Evolutionary conservation across 2,329 filamentous ascomycete species (phyloP).

Genomic region (Colletotrichum abscissum): DNA sequence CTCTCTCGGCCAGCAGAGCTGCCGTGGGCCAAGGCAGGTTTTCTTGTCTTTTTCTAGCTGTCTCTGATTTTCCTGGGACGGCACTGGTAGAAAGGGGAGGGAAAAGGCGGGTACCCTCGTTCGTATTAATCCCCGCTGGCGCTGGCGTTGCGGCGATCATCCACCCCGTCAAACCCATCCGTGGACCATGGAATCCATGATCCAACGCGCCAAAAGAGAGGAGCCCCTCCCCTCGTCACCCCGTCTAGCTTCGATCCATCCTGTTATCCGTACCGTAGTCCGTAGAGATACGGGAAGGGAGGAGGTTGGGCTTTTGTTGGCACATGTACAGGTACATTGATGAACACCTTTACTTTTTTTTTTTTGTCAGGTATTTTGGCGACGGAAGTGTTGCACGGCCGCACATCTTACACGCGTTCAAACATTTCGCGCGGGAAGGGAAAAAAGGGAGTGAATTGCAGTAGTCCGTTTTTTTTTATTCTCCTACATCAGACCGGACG

Average conservation of each 20-base stretch:
- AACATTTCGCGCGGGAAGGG: not conserved
- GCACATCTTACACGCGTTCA: not conserved
- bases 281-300: conserved; percentile 6
- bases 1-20: conserved; percentile 19
- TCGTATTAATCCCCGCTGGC: conserved; percentile 34
- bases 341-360: conserved; percentile 3
- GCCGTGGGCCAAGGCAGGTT: conserved; percentile 26
- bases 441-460: not conserved
- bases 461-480: not conserved
- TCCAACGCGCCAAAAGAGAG: not conserved
- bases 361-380: not conserved
- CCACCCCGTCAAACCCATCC: conserved; percentile 15
- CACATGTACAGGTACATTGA: not conserved
- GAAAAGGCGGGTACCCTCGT: conserved; percentile 21
- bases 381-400: not conserved
- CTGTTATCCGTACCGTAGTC: not conserved
- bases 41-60: not conserved
- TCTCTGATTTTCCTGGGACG: conserved; percentile 21
- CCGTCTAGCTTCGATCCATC: conserved; percentile 8
- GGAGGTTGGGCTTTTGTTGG: not conserved
- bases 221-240: not conserved
- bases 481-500: conserved; percentile 7
- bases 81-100: conserved; percentile 25
- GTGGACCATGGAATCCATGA: not conserved
- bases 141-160: conserved; percentile 23